These are phyloP conservation scores for Gossypium rotundifolium DNA, from an alignment of 345 rosid genomes.

Conservation along the genomic window DNA sequence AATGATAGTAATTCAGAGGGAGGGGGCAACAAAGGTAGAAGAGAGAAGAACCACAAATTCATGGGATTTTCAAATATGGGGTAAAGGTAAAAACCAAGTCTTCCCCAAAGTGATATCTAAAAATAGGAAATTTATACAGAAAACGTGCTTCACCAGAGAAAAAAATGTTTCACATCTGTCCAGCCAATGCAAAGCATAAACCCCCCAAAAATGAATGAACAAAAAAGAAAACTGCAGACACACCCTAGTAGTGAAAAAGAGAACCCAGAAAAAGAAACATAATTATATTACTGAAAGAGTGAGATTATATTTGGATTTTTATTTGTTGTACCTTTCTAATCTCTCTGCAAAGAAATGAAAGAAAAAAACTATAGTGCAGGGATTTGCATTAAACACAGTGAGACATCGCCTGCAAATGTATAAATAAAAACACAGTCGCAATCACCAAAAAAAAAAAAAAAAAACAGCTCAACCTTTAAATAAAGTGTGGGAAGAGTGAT, in stretches of 20 bases:
- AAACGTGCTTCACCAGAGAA: conserved; percentile 6
- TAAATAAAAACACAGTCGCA: neutral
- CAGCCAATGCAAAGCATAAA: neutral
- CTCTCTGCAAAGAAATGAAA: neutral
- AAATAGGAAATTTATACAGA: conserved; percentile 4
- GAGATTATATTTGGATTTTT: neutral
- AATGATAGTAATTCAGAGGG: conserved; percentile 3
- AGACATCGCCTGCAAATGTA: neutral
- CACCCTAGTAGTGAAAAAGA: neutral
- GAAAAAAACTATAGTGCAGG: neutral
- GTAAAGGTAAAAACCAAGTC: neutral
- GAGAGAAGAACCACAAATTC: conserved; percentile 5
- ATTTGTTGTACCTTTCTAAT: neutral
- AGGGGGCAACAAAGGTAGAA: neutral
- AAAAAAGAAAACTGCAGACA: neutral
- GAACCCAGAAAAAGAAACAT: neutral
- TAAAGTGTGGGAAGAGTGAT: neutral
- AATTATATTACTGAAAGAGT: neutral
- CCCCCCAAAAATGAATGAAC: neutral
- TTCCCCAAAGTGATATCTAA: neutral
- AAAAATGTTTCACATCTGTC: conserved; percentile 1
- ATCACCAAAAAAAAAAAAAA: neutral
- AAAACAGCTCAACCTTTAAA: neutral
- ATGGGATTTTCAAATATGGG: neutral
- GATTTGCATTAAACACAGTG: neutral